Base-by-base conservation (phyloP, 768 basidiomycete species). In the Termitomyces sp. region DNA sequence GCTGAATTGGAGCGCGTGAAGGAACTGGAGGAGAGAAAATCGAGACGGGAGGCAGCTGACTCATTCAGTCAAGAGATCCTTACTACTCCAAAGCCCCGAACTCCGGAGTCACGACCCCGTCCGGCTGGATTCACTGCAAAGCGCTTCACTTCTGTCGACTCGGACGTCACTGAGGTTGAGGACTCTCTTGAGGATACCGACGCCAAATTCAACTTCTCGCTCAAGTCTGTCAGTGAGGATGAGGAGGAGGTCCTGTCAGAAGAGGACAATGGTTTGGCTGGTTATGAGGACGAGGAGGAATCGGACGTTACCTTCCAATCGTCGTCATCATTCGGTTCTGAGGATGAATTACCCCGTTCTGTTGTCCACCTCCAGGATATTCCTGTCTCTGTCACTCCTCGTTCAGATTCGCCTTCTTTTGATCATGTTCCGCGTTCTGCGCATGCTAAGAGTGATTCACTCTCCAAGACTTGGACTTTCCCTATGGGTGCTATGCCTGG, bases 391-490 rank as follows among this genome's bases (percentile, higher is more conserved):
- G 51, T 56, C 32, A 65, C 68, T 24, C 50, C 57, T 36, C 65
- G 65, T 42, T 71, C 75, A 8, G 47, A 37, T 34, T 46, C 51
- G 2, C 62, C 71, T 56, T 32, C 54, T 32, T 40, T 54, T 14
- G 45, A 66, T 8, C 65, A 72, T 5, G 69, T 67, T 24, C 64
- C 70, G 22, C 65, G 62, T 24, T 66, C 71, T 7, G 63, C 63
- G 4, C 77, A 77, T 51, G 62, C 52, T 14, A 64, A 69, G 12
- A 64, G 67, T 56, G 71, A 72, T 16, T 84, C 84, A 2, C 76
- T 89, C 24, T 82, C 83, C n/a, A 85, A 82, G 71, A 77, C 77
- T 0, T 91, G 89, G 89, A 84, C 86, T 0, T 91, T 91, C 70
- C 83, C 83, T 2, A 75, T 61, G 55, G 76, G 70, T 22, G 40